Evolutionary conservation across 1,139 yeast genomes (phyloP), one percentile per base, ranked within the genome.

Genomic region (Candida freyschussii): DNA sequence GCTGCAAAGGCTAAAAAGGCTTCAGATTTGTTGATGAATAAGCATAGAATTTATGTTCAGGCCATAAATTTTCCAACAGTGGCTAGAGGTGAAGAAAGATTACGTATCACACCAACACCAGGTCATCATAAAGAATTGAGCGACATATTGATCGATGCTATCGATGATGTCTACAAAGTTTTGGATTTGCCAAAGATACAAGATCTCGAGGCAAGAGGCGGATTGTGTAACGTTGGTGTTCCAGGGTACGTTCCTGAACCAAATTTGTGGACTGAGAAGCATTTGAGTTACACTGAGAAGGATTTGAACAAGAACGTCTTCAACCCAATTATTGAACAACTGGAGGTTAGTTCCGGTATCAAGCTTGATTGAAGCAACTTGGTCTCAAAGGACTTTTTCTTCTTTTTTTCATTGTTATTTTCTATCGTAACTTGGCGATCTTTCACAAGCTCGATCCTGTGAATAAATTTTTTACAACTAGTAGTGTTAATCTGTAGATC

Each of bases 61-160:
- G 96, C 97, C 34, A 91, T 91, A 60, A 91, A 91, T 66, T 91
- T 83, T 76, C 99, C 99, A 37, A 91, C 98, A 17, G 98, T 91
- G 38, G 83, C 96, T 24, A 80, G 85, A 53, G 98, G 98, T 41
- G 80, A 87, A 47, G 99, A 91, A 65, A 78, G 98, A 59, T 75
- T 91, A 56, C 78, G 99, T 64, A 80, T 91, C 55, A 91, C 98
- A 13, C 97, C 99, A 34, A 89, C 98, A 26, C 99, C 99, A 25
- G 97, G 96, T 36, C 99, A 91, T 60, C 75, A 77, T 20, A 69
- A 77, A 38, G 82, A 80, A 42, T 69, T 85, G 37, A 72, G 91
- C 39, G 85, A 87, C 56, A 72, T 78, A 45, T 72, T 91, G 50
- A 70, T 91, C 40, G 72, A 64, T 11, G 89, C 96, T 6, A 67